phyloP scores from a whole-genome alignment of 352 stramenopile genomes.

The Pilasporangium apinafurcum region DNA sequence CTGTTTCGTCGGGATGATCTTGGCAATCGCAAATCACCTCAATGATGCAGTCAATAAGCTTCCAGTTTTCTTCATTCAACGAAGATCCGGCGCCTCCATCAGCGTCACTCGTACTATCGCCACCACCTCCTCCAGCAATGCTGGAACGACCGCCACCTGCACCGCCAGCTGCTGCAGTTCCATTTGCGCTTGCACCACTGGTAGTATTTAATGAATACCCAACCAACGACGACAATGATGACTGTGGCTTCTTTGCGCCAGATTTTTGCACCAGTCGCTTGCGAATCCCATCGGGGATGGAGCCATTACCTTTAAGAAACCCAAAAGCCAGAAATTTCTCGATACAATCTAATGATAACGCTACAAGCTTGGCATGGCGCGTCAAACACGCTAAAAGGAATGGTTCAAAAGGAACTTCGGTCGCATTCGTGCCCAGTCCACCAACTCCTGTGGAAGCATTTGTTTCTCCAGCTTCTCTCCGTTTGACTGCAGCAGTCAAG shows the following conservation, averaged over 20 bases:
- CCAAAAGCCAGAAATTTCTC: slow-evolving; percentile 89
- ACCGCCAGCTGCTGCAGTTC: slow-evolving; percentile 7
- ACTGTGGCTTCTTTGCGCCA: slow-evolving; percentile 8
- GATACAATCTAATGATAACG: slow-evolving; percentile 81
- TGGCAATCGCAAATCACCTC: slow-evolving; percentile 88
- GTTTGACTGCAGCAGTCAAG: slow-evolving; percentile 24
- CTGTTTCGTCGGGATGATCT: slow-evolving; percentile 85
- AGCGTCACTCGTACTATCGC: slow-evolving; percentile 11
- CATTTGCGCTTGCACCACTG: too few species aligned
- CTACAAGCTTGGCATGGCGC: slow-evolving; percentile 70
- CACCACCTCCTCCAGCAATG: slow-evolving; percentile 1
- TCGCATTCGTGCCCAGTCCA: slow-evolving; percentile 17
- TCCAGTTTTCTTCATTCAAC: slow-evolving; percentile 48
- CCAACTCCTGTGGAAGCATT: neutral
- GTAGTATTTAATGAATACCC: too few species aligned
- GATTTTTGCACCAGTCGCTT: slow-evolving; percentile 62
- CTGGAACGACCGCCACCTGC: neutral
- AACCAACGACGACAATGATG: slow-evolving; percentile 4
- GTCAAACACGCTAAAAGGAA: slow-evolving; percentile 72
- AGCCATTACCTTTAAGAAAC: slow-evolving; percentile 61
- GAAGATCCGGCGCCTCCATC: slow-evolving; percentile 6
- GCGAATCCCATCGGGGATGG: slow-evolving; percentile 53
- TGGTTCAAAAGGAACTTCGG: slow-evolving; percentile 64
- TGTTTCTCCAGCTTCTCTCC: slow-evolving; percentile 7
- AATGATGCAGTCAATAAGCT: slow-evolving; percentile 85